Conservation (phyloP, 345 rosid genomes). For the Euphorbia pulcherrima region DNA sequence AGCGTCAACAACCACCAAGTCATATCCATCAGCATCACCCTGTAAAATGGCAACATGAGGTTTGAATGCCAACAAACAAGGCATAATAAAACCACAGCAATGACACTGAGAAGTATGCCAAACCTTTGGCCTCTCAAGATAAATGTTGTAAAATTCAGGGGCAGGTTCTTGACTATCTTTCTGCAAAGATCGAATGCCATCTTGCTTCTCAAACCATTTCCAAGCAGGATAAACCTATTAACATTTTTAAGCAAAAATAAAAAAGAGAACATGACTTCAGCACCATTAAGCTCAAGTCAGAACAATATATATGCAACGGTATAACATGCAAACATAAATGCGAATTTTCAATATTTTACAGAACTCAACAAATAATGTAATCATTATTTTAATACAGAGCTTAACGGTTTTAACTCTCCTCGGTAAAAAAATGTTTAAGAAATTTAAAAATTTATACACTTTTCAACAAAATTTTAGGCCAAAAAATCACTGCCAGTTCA, state of each 20-base stretch:
- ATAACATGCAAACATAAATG: neutral
- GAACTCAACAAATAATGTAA: neutral
- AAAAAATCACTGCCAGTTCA: neutral
- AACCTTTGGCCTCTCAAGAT: slow-evolving; percentile 99
- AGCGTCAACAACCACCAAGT: slow-evolving; percentile 98
- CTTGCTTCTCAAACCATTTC: slow-evolving; percentile 99
- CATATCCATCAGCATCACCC: slow-evolving; percentile 99
- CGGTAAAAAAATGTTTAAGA: neutral
- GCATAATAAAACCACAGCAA: slow-evolving; percentile 14
- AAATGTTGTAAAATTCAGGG: slow-evolving; percentile 98
- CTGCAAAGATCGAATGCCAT: slow-evolving; percentile 94
- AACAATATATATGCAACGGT: slow-evolving; percentile 7
- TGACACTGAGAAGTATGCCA: slow-evolving; percentile 9
- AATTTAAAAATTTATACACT: neutral
- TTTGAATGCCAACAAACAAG: slow-evolving; percentile 15
- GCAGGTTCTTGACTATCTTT: slow-evolving; percentile 93
- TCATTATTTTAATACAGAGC: neutral
- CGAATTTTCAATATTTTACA: neutral
- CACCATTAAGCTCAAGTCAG: neutral
- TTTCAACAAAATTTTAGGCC: neutral
- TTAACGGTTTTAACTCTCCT: neutral
- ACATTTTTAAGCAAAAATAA: neutral
- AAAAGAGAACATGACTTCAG: slow-evolving; percentile 13
- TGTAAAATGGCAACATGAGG: slow-evolving; percentile 33
- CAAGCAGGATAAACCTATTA: slow-evolving; percentile 97